Evolutionary conservation across 352 stramenopile species (phyloP).

Genomic region (Phytophthora pinifolia): DNA sequence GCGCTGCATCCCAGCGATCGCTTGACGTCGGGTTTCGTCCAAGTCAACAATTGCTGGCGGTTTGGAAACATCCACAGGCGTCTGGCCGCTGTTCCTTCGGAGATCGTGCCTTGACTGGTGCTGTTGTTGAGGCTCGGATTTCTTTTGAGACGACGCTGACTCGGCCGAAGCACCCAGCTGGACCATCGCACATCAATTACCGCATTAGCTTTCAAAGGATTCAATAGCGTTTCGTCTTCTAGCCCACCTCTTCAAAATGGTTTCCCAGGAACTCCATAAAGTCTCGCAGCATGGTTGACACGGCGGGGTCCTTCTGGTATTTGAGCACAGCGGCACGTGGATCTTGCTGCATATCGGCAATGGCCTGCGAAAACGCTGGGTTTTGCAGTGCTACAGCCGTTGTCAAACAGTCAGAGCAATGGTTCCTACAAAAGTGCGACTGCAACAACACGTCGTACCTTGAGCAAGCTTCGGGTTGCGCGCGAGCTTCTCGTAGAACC

Average conservation of each 20-base stretch:
- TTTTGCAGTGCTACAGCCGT: conserved; percentile 53
- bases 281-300: conserved; percentile 62
- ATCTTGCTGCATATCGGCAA: conserved; percentile 71
- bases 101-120: background rate
- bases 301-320: conserved; percentile 62
- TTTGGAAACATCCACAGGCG: background rate
- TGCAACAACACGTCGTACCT: conserved; percentile 27
- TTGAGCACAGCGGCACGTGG: conserved; percentile 56
- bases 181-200: no score
- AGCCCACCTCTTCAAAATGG: conserved; percentile 74
- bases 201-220: no score
- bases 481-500: conserved; percentile 71
- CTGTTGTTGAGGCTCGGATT: conserved; percentile 10
- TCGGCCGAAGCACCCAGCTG: conserved; percentile 44
- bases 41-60: conserved; percentile 57
- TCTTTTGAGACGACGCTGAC: conserved; percentile 12
- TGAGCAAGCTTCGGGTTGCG: conserved; percentile 52
- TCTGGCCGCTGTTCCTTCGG: background rate
- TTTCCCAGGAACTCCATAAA: conserved; percentile 73
- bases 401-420: background rate
- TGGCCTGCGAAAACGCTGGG: conserved; percentile 63
- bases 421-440: background rate
- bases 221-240: no score
- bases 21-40: conserved; percentile 48
- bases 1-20: conserved; percentile 59